Conservation (phyloP, 257 asterid genomes). For the Solanum piurae region DNA sequence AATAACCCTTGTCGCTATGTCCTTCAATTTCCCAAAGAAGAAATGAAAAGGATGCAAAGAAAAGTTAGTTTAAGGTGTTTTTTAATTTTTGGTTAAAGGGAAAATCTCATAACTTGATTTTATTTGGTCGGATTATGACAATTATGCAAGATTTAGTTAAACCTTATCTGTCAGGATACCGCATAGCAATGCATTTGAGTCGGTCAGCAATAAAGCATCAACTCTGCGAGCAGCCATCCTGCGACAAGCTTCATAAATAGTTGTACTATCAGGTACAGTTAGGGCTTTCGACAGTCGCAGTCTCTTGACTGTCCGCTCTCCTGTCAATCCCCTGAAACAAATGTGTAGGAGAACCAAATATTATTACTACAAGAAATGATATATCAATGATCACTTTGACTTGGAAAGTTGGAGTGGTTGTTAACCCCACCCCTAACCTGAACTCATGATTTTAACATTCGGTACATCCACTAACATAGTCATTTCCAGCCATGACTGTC, state of each 20-base stretch:
- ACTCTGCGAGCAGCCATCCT: constrained; percentile 90
- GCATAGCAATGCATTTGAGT: constrained; percentile 84
- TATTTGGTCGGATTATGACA: neutral
- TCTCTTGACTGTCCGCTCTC: constrained; percentile 93
- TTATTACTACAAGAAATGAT: neutral
- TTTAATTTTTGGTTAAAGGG: neutral
- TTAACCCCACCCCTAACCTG: neutral
- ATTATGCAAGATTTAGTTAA: neutral
- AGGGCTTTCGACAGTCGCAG: constrained; percentile 84
- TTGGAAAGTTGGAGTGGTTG: neutral
- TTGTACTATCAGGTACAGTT: constrained; percentile 82
- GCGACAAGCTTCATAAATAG: constrained; percentile 73
- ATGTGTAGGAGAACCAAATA: constrained; percentile 4
- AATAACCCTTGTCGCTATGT: constrained; percentile 76
- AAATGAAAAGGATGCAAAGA: neutral
- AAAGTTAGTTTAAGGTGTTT: neutral
- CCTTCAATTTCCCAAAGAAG: constrained; percentile 29
- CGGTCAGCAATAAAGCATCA: constrained; percentile 87
- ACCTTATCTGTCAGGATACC: constrained; percentile 98
- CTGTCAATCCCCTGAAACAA: constrained; percentile 61
- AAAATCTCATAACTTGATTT: neutral
- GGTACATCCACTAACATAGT: neutral
- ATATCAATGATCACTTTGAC: neutral
- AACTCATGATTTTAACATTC: neutral
- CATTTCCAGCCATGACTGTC: neutral